A percentile compares a stretch with the other conserved stretches of the same genome.
phyloP scores from a whole-genome alignment of 305 asterid genomes.

The Solanum aculeatissimum region DNA sequence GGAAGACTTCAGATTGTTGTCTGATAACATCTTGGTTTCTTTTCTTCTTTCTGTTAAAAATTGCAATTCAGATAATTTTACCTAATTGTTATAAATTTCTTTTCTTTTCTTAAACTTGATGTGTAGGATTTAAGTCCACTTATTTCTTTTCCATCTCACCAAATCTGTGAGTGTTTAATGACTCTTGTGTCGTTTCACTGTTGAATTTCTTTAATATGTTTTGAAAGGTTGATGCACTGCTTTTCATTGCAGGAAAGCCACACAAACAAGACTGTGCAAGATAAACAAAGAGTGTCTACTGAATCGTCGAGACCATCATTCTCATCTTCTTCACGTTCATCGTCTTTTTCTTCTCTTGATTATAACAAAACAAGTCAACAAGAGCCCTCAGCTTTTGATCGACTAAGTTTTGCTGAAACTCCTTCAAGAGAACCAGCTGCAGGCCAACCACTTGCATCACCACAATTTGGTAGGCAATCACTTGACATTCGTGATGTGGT shows the following conservation, averaged over 20 bases:
- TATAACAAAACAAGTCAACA: slow-evolving; percentile 47
- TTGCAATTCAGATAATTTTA: neutral
- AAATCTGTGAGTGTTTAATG: neutral
- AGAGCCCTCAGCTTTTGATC: slow-evolving; percentile 49
- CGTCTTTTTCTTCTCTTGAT: slow-evolving; percentile 81
- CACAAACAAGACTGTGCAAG: slow-evolving; percentile 34
- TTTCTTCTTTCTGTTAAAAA: neutral
- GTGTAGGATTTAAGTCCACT: neutral
- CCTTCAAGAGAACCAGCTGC: slow-evolving; percentile 51
- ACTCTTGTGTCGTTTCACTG: neutral
- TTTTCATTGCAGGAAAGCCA: slow-evolving; percentile 46
- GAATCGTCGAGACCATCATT: slow-evolving; percentile 70
- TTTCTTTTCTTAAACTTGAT: neutral
- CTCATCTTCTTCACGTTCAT: slow-evolving; percentile 77
- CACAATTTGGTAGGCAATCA: slow-evolving; percentile 34
- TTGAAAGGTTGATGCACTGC: neutral
- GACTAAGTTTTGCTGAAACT: slow-evolving; percentile 49
- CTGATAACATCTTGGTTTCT: neutral
- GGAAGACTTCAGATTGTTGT: neutral
- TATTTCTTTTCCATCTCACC: neutral
- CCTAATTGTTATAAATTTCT: neutral
- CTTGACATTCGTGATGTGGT: slow-evolving; percentile 65
- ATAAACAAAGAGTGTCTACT: slow-evolving; percentile 48
- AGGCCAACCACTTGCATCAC: slow-evolving; percentile 31
- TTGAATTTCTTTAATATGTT: neutral